Conservation (phyloP, 2,329 filamentous ascomycete species). For the Coniochaeta ligniaria region DNA sequence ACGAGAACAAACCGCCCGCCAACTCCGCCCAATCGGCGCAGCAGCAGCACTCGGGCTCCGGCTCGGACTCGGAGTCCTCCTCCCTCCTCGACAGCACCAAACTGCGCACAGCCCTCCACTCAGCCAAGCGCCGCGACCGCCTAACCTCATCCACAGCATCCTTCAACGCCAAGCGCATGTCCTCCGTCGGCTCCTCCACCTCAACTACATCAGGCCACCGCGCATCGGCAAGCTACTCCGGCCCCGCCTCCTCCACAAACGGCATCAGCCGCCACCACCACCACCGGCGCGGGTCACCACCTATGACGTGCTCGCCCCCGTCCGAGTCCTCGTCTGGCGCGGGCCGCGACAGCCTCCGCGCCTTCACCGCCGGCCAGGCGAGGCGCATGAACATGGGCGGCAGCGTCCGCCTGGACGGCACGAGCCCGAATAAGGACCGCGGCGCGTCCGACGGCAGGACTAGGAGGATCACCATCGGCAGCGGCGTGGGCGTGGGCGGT, state of each 20-base stretch:
- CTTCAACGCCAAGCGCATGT: slow-evolving; percentile 33
- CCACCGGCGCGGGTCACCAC: slow-evolving; percentile 44
- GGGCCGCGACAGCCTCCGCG: slow-evolving; percentile 6
- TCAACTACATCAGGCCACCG: slow-evolving; percentile 14
- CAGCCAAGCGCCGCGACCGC: slow-evolving; percentile 38
- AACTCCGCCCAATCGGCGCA: slow-evolving; percentile 21
- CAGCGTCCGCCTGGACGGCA: slow-evolving; percentile 22
- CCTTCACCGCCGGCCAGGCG: slow-evolving; percentile 47
- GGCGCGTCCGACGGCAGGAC: slow-evolving; percentile 14
- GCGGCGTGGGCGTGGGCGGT: slow-evolving; percentile 20
- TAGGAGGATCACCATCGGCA: slow-evolving; percentile 36
- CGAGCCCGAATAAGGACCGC: slow-evolving; percentile 14
- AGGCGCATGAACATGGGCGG: slow-evolving; percentile 49
- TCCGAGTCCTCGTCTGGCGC: slow-evolving; percentile 5
- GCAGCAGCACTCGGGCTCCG: slow-evolving; percentile 19
- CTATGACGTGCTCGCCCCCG: slow-evolving; percentile 43
- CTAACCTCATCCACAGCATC: slow-evolving; percentile 28
- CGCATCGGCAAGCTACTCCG: slow-evolving; percentile 27
- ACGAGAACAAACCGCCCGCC: slow-evolving; percentile 46
- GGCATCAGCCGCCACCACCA: slow-evolving; percentile 42
- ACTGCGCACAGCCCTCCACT: slow-evolving; percentile 47
- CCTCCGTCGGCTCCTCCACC: slow-evolving; percentile 30
- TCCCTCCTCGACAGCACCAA: slow-evolving; percentile 42
- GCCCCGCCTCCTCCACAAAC: slow-evolving; percentile 37
- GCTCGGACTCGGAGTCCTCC: slow-evolving; percentile 43